phyloP scores from a whole-genome alignment of 2,329 filamentous ascomycete species.

The Pyrenophora tritici-repentis region DNA sequence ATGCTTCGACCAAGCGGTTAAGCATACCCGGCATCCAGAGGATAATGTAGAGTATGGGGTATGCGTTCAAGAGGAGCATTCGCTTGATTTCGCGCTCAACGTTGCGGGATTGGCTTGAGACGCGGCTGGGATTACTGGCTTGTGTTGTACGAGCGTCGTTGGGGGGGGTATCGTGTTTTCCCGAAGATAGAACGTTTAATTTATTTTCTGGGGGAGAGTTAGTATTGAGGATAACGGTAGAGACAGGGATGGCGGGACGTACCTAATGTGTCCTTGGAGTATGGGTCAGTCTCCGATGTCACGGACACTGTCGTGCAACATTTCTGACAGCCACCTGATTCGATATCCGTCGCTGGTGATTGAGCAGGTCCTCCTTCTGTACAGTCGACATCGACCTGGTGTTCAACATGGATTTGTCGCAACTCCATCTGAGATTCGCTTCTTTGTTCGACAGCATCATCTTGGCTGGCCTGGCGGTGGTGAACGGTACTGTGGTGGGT shows the following conservation, averaged over 20 bases:
- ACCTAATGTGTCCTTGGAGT: not conserved
- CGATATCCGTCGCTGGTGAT: not conserved
- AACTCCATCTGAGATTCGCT: conserved; percentile 8
- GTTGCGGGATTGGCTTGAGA: not conserved
- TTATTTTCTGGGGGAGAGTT: too few species aligned
- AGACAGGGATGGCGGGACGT: not conserved
- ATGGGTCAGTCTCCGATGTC: not conserved
- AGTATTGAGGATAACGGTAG: not conserved
- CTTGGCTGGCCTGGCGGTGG: not conserved
- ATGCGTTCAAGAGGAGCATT: conserved; percentile 43
- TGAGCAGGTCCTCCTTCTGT: conserved; percentile 1
- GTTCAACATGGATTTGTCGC: conserved; percentile 8
- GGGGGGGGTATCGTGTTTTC: not conserved
- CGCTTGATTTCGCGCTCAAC: conserved; percentile 29
- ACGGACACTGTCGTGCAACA: not conserved
- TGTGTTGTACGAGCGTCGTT: not conserved
- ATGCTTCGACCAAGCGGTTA: conserved; percentile 26
- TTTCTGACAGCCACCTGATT: not conserved
- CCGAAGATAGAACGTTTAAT: too few species aligned
- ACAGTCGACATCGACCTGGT: conserved; percentile 4
- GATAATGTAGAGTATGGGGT: conserved; percentile 41
- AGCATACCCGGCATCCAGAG: conserved; percentile 43
- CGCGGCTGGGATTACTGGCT: not conserved
- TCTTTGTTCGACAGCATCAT: not conserved
- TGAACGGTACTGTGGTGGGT: not conserved